phyloP scores from a whole-genome alignment of 2,329 filamentous ascomycete genomes.

The Cladosporium oxysporum region DNA sequence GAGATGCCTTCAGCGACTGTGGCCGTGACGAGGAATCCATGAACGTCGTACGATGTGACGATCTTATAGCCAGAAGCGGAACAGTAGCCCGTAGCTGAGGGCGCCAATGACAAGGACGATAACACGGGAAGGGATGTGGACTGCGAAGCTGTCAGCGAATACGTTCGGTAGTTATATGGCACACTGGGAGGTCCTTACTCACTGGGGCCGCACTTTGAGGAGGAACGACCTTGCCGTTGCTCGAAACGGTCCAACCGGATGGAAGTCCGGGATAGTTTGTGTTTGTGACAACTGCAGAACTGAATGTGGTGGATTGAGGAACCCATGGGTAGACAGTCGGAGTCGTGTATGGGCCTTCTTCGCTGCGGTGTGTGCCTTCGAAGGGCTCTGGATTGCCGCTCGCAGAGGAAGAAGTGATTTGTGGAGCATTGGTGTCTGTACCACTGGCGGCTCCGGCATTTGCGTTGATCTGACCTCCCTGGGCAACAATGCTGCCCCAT shows the following conservation, averaged over 20 bases:
- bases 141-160: slow-evolving; percentile 40
- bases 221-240: slow-evolving; percentile 76
- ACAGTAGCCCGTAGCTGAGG: slow-evolving; percentile 49
- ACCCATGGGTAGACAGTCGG: slow-evolving; percentile 71
- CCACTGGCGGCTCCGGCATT: slow-evolving; percentile 55
- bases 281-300: slow-evolving; percentile 42
- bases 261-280: slow-evolving; percentile 63
- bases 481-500: slow-evolving; percentile 79
- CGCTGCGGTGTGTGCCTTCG: slow-evolving; percentile 61
- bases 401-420: slow-evolving; percentile 60
- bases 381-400: slow-evolving; percentile 68
- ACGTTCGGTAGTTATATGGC: slow-evolving; percentile 27
- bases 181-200: slow-evolving; percentile 54
- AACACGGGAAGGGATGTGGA: slow-evolving; percentile 53
- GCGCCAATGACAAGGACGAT: slow-evolving; percentile 55
- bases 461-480: slow-evolving; percentile 69
- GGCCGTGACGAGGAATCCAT: slow-evolving; percentile 53
- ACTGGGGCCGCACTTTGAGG: slow-evolving; percentile 63
- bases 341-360: slow-evolving; percentile 51
- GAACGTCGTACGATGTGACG: slow-evolving; percentile 50
- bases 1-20: slow-evolving; percentile 41
- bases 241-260: slow-evolving; percentile 76
- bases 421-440: slow-evolving; percentile 58
- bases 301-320: slow-evolving; percentile 47
- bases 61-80: slow-evolving; percentile 44